Evolutionary conservation across 257 asterid species (phyloP), one percentile per base, ranked within the genome.

Genomic region (Fraxinus americana): DNA sequence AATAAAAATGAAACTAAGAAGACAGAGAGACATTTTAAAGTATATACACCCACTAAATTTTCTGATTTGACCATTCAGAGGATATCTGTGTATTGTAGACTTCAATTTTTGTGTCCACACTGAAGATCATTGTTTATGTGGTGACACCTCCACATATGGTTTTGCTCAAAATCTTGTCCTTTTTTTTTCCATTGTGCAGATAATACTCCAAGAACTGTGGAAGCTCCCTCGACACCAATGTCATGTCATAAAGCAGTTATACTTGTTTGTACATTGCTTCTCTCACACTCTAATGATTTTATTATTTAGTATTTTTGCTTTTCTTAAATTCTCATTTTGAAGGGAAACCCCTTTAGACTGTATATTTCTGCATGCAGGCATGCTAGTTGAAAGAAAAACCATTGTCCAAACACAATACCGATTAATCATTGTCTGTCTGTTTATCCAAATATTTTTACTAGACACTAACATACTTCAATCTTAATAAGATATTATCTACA

Each of bases 241-340:
- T 82, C 91, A 77, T 80, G 96, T 76, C 79, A 86, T 82, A 92
- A 88, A 95, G 92, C 97, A 80, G 88, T 92, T 90, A 90, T 95
- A 87, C 96, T 95, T 95, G 99, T 95, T 90, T 93, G 99, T 95
- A 87, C 97, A 91, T 87, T 82, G 84, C 91, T 87, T 81, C 72
- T 80, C 91, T 87, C 83, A 84, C 67, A 73, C 75, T 74, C 82
- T 45, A 50, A 67, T 30, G 27, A 34, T 81, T 66, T 45, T 57
- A 19, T 66, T 63, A 38, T 12, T 19, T 54, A 3, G 61, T 27
- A 59, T 61, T 48, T 66, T 39, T 68, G 23, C 19, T 72, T 72
- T 67, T 50, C 57, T 41, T 73, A 19, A 57, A 27, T 27, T 63
- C 35, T 63, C n/a, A 27, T 61, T 78, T 80, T 54, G 30, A 73